Conservation (phyloP, 1,284 basidiomycete species). For the Trichosporon sp. region DNA sequence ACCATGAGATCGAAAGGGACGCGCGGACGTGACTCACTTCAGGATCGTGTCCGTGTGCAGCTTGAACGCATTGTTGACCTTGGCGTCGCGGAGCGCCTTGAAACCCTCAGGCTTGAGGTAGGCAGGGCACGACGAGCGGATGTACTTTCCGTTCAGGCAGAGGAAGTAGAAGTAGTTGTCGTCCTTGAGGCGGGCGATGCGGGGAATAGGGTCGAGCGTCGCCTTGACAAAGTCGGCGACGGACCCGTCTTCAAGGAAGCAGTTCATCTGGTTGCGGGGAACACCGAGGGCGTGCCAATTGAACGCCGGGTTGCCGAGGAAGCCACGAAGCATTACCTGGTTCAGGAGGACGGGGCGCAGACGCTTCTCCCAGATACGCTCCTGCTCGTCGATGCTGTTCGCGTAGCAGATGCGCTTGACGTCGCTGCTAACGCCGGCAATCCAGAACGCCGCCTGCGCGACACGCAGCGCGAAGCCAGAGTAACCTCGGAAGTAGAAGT, state of each 20-base stretch:
- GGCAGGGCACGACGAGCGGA: conserved; percentile 61
- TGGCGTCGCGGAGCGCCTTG: conserved; percentile 54
- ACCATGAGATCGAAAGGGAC: not conserved
- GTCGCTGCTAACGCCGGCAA: conserved; percentile 59
- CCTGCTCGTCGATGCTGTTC: conserved; percentile 58
- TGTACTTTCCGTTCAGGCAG: conserved; percentile 63
- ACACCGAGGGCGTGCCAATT: conserved; percentile 80
- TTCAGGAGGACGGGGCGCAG: conserved; percentile 64
- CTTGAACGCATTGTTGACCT: conserved; percentile 59
- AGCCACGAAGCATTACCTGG: conserved; percentile 56
- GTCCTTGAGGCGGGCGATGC: conserved; percentile 54
- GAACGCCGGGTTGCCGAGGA: conserved; percentile 62
- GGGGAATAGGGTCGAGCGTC: conserved; percentile 61
- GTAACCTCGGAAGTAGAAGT: conserved; percentile 71
- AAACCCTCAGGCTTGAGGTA: conserved; percentile 68
- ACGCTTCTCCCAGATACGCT: conserved; percentile 59
- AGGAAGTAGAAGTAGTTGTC: conserved; percentile 66
- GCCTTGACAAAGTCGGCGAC: conserved; percentile 58
- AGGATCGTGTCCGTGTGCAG: conserved; percentile 73
- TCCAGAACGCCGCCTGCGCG: conserved; percentile 57
- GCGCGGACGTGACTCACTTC: conserved; percentile 53
- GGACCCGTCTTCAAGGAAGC: conserved; percentile 61
- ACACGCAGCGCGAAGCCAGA: conserved; percentile 65
- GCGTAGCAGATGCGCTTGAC: conserved; percentile 59
- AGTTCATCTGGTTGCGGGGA: conserved; percentile 66